Conservation (phyloP, 139 green algal genomes). For the Yamagishiella unicocca region DNA sequence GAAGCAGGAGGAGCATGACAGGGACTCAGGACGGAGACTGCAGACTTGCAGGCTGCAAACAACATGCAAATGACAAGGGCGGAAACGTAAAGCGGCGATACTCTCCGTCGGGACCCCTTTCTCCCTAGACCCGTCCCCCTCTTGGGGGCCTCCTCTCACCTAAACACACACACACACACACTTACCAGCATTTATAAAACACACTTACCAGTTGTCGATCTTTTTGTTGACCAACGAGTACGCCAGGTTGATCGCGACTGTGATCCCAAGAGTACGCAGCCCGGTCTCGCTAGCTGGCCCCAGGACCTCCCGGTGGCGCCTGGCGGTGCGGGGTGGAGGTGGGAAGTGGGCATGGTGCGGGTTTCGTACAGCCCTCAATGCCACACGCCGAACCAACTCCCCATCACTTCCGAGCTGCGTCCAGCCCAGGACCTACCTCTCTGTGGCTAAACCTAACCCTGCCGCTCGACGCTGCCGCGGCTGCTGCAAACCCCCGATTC, state of each 20-base stretch:
- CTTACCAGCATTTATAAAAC: not conserved
- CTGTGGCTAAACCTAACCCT: too few species aligned
- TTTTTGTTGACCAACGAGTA: constrained; percentile 59
- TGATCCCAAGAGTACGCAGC: constrained; percentile 62
- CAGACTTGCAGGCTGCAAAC: too few species aligned
- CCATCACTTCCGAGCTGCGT: too few species aligned
- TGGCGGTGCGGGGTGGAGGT: not conserved
- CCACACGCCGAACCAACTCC: too few species aligned
- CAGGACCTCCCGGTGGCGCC: constrained; percentile 45
- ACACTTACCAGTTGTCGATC: constrained; percentile 72
- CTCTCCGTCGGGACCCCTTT: too few species aligned
- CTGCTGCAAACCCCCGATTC: not conserved
- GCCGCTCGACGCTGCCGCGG: too few species aligned
- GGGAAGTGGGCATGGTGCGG: not conserved
- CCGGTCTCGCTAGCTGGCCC: constrained; percentile 51
- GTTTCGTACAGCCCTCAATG: not conserved
- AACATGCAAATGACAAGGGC: too few species aligned
- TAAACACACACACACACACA: not conserved
- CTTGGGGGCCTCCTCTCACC: too few species aligned
- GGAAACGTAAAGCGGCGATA: too few species aligned
- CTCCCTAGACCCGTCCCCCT: too few species aligned
- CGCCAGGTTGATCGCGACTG: constrained; percentile 64
- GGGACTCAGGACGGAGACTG: too few species aligned
- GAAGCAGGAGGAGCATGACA: not conserved
- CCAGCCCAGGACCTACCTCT: too few species aligned